These are phyloP conservation scores for Eucalyptus regnans DNA, from an alignment of 345 rosid genomes.

Conservation along the genomic window DNA sequence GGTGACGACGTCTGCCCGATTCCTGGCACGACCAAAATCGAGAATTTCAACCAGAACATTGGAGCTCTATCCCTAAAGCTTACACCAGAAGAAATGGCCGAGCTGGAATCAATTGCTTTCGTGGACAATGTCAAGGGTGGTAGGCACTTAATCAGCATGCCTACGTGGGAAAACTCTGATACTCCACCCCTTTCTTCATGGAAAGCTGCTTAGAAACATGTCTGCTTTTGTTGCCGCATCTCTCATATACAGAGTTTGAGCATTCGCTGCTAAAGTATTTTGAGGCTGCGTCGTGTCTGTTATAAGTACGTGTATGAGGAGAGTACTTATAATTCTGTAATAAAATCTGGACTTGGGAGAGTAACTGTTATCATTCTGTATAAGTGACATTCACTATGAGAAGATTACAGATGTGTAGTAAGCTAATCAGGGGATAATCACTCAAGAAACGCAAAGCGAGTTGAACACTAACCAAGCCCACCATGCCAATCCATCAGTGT, in stretches of 20 bases:
- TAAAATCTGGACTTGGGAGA: not conserved
- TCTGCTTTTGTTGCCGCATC: not conserved
- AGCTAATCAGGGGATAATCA: not conserved
- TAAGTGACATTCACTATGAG: not conserved
- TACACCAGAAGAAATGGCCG: slow-evolving; percentile 41
- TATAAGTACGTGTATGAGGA: not conserved
- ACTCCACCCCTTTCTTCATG: slow-evolving; percentile 52
- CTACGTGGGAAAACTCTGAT: slow-evolving; percentile 26
- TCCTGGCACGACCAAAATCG: not conserved
- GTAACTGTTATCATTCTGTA: not conserved
- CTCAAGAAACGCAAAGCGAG: not conserved
- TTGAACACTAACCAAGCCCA: not conserved
- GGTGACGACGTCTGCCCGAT: not conserved
- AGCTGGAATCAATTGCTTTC: slow-evolving; percentile 40
- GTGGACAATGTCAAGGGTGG: slow-evolving; percentile 30
- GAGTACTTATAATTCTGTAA: not conserved
- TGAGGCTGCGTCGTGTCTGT: not conserved
- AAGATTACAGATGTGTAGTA: not conserved
- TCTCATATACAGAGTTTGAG: not conserved
- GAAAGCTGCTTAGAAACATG: not conserved
- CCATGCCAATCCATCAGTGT: not conserved
- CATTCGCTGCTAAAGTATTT: not conserved
- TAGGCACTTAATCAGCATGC: not conserved
- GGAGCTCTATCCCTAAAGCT: slow-evolving; percentile 36
- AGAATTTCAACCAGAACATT: slow-evolving; percentile 6